phyloP scores from a whole-genome alignment of 2,329 filamentous ascomycete genomes.

The Claviceps sp. region DNA sequence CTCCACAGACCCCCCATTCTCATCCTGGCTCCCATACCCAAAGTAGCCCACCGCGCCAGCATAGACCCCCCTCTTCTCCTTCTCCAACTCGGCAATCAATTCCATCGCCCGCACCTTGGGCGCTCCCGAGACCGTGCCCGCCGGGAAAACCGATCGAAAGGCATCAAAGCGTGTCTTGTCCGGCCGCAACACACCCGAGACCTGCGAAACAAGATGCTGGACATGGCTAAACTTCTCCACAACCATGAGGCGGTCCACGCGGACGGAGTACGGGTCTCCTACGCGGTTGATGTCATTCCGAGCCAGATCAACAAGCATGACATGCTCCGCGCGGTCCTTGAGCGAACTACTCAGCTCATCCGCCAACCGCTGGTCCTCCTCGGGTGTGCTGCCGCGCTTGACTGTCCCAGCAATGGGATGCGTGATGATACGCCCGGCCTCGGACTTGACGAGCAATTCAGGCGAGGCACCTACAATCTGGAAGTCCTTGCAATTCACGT shows the following conservation, averaged over 20 bases:
- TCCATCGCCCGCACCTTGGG: constrained; percentile 97
- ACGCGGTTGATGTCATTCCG: constrained; percentile 95
- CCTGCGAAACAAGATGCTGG: constrained; percentile 91
- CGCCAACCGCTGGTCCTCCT: constrained; percentile 71
- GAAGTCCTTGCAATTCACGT: constrained; percentile 81
- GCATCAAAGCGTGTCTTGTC: constrained; percentile 88
- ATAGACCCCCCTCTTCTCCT: constrained; percentile 89
- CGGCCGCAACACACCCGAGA: constrained; percentile 73
- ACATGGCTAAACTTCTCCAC: constrained; percentile 93
- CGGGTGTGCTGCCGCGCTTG: constrained; percentile 64
- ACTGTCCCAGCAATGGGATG: constrained; percentile 96
- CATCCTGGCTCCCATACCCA: constrained; percentile 63
- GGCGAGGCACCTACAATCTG: constrained; percentile 92
- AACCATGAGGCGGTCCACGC: constrained; percentile 88
- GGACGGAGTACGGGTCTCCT: constrained; percentile 77
- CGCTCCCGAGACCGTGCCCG: constrained; percentile 87
- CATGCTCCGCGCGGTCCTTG: constrained; percentile 89
- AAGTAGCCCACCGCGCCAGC: constrained; percentile 96
- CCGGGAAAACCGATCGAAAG: constrained; percentile 91
- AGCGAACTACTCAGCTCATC: constrained; percentile 63
- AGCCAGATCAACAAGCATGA: constrained; percentile 94
- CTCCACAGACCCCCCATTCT: constrained; percentile 49
- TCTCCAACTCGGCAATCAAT: constrained; percentile 85
- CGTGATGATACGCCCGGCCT: constrained; percentile 76
- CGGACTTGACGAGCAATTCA: constrained; percentile 85